Evolutionary conservation across 2,329 filamentous ascomycete genomes (phyloP), one percentile per base, ranked within the genome.

Genomic region (Fusarium algeriense): DNA sequence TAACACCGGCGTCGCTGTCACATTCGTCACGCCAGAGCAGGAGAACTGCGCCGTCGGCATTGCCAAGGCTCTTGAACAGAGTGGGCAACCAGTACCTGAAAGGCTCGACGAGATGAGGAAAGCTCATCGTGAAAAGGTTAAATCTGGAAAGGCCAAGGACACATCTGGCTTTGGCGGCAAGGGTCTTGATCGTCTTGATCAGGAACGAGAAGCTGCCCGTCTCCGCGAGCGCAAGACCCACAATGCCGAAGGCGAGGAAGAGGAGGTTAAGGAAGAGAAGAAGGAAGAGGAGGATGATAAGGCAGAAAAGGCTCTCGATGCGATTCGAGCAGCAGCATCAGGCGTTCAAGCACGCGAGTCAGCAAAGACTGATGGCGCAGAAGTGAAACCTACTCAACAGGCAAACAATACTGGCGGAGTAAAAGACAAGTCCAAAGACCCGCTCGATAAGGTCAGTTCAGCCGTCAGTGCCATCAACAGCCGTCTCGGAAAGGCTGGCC

Each of bases 81-180:
- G 94, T 80, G 93, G 92, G 7, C 93, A 97, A 79, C 87, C 91
- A 13, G 87, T 98, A 1, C 95, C 96, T 1, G 91, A 93, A 71
- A 84, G 85, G 38, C 83, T 91, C 15, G 83, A 86, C 38, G 88
- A 90, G 75, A 91, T 91, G 89, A 86, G 88, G 68, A 91, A 90
- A 77, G 85, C 89, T 3, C 97, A 97, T 82, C 88, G 91, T 63
- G 93, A 97, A 74, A 98, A 98, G 82, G 93, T 98, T 77, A 97
- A 97, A 82, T 88, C 91, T 11, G 96, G 95, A 52, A 96, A 97
- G 79, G 94, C 94, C 75, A 97, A 97, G 81, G 92, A 94, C 70
- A 91, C 90, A 26, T 93, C 92, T 63, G 96, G 96, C 5, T 99
- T 99, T 76, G 95, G 95, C 76, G 96, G 96, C 60, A 97, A 97